phyloP scores from a whole-genome alignment of 208 protist genomes.

The Angomonas deanei region DNA sequence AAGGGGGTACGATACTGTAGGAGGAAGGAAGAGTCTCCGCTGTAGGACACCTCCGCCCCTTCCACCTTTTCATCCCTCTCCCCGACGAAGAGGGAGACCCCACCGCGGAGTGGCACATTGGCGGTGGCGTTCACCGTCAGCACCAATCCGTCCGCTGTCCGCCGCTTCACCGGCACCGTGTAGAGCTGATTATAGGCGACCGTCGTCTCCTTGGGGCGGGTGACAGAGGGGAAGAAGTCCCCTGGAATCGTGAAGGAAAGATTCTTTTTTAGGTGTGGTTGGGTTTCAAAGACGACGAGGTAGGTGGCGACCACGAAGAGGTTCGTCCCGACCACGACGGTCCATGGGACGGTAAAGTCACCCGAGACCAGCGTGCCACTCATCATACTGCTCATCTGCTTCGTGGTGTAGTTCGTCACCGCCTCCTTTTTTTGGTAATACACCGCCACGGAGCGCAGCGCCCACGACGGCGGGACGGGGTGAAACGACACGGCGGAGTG shows the following conservation, averaged over 20 bases:
- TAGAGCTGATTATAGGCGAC: conserved; percentile 45
- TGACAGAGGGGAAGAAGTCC: conserved; percentile 40
- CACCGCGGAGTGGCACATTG: conserved; percentile 40
- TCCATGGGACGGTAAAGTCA: conserved; percentile 42
- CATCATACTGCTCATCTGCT: conserved; percentile 13
- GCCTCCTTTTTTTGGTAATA: conserved; percentile 30
- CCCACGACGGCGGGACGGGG: conserved; percentile 49
- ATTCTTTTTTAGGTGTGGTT: conserved; percentile 14
- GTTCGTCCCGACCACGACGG: conserved; percentile 35
- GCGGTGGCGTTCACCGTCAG: conserved; percentile 29
- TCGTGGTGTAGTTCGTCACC: conserved; percentile 9
- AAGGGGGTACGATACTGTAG: conserved; percentile 10
- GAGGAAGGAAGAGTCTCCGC: conserved; percentile 36
- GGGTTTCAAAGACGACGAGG: conserved; percentile 20
- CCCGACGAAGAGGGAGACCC: conserved; percentile 20
- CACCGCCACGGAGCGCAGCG: conserved; percentile 29
- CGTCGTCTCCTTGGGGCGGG: conserved; percentile 24
- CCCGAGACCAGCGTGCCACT: conserved; percentile 15
- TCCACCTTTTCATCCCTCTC: conserved; percentile 1
- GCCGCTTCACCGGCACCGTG: conserved; percentile 12
- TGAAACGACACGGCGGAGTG: conserved; percentile 56
- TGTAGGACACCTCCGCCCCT: conserved; percentile 19
- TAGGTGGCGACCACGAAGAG: conserved; percentile 44
- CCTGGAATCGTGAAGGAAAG: conserved; percentile 37
- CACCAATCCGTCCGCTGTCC: conserved; percentile 14